phyloP scores from a whole-genome alignment of 805 yeast genomes.

The Metschnikowia bowlesiae region DNA sequence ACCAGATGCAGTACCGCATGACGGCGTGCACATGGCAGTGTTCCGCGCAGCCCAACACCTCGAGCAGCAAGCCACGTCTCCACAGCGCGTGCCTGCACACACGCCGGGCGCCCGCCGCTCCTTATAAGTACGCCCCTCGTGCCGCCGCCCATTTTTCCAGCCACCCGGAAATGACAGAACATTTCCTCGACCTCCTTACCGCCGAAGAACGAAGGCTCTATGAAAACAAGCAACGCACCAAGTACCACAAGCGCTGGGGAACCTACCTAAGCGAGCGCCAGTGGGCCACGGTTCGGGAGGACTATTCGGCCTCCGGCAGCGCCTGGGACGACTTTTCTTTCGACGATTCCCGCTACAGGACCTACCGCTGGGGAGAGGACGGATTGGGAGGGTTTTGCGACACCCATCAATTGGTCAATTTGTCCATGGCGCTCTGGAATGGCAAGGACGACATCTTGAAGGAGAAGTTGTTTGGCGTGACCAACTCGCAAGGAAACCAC shows the following conservation, averaged over 20 bases:
- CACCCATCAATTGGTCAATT: slow-evolving; percentile 69
- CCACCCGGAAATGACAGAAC: slow-evolving; percentile 4
- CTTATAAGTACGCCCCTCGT: not conserved
- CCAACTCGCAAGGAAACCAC: slow-evolving; percentile 92
- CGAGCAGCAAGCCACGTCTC: slow-evolving; percentile 3
- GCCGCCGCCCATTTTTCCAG: not conserved
- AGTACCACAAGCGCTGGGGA: slow-evolving; percentile 88
- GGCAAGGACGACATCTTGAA: slow-evolving; percentile 80
- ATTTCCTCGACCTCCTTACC: slow-evolving; percentile 20
- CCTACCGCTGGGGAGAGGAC: slow-evolving; percentile 94
- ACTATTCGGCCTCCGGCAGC: slow-evolving; percentile 78
- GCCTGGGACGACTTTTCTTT: slow-evolving; percentile 90
- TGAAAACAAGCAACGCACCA: slow-evolving; percentile 26
- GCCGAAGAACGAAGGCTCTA: slow-evolving; percentile 37
- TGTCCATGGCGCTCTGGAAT: slow-evolving; percentile 88
- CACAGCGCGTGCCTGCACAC: not conserved
- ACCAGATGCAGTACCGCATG: not conserved
- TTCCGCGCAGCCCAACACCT: slow-evolving; percentile 1
- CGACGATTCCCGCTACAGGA: slow-evolving; percentile 74
- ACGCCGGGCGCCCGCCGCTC: not conserved
- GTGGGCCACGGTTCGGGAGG: slow-evolving; percentile 75
- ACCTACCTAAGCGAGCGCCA: slow-evolving; percentile 85
- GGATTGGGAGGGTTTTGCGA: slow-evolving; percentile 90
- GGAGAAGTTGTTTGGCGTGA: slow-evolving; percentile 82
- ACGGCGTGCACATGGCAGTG: not conserved